Conservation (phyloP, 768 basidiomycete species). For the Cystofilobasidium ferigula region DNA sequence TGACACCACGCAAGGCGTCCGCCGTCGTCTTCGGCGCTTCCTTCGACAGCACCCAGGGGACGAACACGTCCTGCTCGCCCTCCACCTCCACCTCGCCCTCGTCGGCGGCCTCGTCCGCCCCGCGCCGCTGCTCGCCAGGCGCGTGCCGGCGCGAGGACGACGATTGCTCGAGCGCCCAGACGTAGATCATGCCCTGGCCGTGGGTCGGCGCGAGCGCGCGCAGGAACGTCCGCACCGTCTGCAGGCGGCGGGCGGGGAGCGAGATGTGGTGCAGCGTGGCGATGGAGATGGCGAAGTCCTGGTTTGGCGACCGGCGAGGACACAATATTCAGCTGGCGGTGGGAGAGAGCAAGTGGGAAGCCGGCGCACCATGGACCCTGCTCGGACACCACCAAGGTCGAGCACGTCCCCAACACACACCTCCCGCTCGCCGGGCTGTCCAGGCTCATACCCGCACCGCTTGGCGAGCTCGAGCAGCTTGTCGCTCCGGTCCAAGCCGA, state of each 20-base stretch:
- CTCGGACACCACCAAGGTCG: slow-evolving; percentile 17
- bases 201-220: slow-evolving; percentile 50
- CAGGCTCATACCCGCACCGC: slow-evolving; percentile 43
- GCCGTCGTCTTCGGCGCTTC: slow-evolving; percentile 28
- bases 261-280: slow-evolving; percentile 95
- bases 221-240: slow-evolving; percentile 48
- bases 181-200: slow-evolving; percentile 79
- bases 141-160: slow-evolving; percentile 45
- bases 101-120: too few relatives aligned
- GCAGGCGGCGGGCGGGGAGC: slow-evolving; percentile 58
- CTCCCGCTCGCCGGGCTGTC: not conserved
- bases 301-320: too few relatives aligned
- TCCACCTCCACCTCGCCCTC: slow-evolving; percentile 21
- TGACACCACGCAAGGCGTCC: slow-evolving; percentile 28
- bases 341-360: slow-evolving; percentile 45
- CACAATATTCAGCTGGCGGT: not conserved
- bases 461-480: slow-evolving; percentile 68
- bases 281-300: slow-evolving; percentile 96
- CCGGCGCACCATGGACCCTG: slow-evolving; percentile 36
- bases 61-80: slow-evolving; percentile 66
- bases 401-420: slow-evolving; percentile 8
- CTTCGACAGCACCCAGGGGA: slow-evolving; percentile 66
- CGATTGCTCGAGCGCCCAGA: slow-evolving; percentile 95
- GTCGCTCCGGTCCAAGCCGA: slow-evolving; percentile 72
- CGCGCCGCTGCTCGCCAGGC: slow-evolving; percentile 15